Evolutionary conservation across 2,329 filamentous ascomycete species (phyloP), one percentile per base, ranked within the genome.

Genomic region (Aspergillus ibericus): DNA sequence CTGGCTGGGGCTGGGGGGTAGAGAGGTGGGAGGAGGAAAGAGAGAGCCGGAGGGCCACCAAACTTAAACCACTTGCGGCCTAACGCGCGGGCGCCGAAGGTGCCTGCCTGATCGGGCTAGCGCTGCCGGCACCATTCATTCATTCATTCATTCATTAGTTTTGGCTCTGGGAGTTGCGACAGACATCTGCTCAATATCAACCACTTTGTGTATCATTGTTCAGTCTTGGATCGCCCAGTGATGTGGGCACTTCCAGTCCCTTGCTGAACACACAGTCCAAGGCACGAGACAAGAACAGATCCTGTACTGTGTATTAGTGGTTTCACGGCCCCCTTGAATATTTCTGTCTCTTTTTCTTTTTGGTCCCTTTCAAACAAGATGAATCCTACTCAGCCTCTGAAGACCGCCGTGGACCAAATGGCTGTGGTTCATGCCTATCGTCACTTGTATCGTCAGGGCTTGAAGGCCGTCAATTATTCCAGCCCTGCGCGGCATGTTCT

Each of bases 381-480:
- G 59, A 60, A 55, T 52, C 32, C 38, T 29, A 29, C 47, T 36
- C 40, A 60, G 35, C 38, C 32, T 60, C 38, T 63, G 35, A 56
- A 55, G 34, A 35, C 56, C 13, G 56, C 55, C 36, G 58, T 59
- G 51, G 63, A 70, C 54, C 62, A 62, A 53, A 63, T 67, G 61
- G 66, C 68, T 10, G 64, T 85, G 48, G 56, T 82, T 56, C 76
- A 78, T 64, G 82, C 83, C 53, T 88, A 88, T 69, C 82, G 85
- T 59, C 78, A 81, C 55, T 75, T 88, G 42, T 84, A 83, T 63
- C 80, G 82, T 25, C 77, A 80, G 29, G 75, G 78, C 8, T 74
- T 87, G 18, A 79, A 80, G 53, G 83, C 83, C 3, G 75, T 86
- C 54, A 81, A 82, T 56, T 85, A 84, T 71, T 81, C 85, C 1